Percentiles rank a stretch among this genome's conserved stretches.
Evolutionary conservation across 2,329 filamentous ascomycete species (phyloP).

Genomic region (Nothopassalora personata): DNA sequence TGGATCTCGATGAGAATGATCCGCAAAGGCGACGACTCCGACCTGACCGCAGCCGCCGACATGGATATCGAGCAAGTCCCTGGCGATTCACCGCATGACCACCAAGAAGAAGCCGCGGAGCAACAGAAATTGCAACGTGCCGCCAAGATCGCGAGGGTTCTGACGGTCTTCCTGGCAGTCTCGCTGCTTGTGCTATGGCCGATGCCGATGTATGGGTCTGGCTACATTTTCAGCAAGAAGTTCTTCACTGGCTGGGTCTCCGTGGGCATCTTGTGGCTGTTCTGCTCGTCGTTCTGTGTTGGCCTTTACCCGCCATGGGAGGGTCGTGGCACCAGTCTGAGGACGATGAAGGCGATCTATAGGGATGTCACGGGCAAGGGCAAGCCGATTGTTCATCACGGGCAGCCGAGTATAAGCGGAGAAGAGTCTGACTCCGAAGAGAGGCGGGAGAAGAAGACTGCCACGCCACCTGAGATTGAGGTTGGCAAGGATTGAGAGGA

Average conservation of each 20-base stretch:
- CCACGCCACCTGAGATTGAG: constrained; percentile 28
- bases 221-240: constrained; percentile 73
- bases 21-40: constrained; percentile 70
- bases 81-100: constrained; percentile 41
- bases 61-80: constrained; percentile 61
- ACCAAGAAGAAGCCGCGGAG: constrained; percentile 42
- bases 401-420: constrained; percentile 23
- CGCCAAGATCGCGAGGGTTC: constrained; percentile 48
- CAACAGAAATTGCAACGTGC: constrained; percentile 39
- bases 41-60: constrained; percentile 59
- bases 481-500: constrained; percentile 3
- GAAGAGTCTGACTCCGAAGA: constrained; percentile 25
- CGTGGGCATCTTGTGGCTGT: constrained; percentile 73
- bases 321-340: constrained; percentile 60
- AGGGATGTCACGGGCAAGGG: constrained; percentile 50
- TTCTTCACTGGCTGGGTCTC: constrained; percentile 60
- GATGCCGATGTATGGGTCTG: constrained; percentile 80
- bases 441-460: constrained; percentile 23
- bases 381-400: constrained; percentile 28
- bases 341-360: constrained; percentile 58
- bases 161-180: constrained; percentile 62
- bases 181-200: constrained; percentile 79
- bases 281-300: constrained; percentile 65
- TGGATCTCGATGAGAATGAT: constrained; percentile 79
- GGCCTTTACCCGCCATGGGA: constrained; percentile 79